These are phyloP conservation scores for Hirschfeldia incana DNA, from an alignment of 345 rosid genomes.

Conservation along the genomic window DNA sequence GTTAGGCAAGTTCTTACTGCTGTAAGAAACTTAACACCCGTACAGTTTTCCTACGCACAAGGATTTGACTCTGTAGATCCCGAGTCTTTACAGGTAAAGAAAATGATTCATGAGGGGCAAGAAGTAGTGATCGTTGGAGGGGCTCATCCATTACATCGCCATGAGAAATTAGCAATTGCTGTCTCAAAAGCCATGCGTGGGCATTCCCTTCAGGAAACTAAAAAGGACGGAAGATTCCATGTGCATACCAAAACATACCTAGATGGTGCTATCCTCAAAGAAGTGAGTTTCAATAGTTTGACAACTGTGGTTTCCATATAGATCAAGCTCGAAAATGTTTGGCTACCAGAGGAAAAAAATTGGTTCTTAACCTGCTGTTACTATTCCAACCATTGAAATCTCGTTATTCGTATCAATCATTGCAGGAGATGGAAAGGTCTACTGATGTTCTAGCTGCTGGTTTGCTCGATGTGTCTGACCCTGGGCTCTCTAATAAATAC, in stretches of 20 bases:
- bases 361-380: conserved; percentile 14
- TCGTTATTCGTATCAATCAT: conserved; percentile 17
- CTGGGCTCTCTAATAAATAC: conserved; percentile 87
- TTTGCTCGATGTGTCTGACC: conserved; percentile 91
- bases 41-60: not conserved
- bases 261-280: conserved; percentile 96
- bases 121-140: conserved; percentile 93
- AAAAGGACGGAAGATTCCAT: conserved; percentile 89
- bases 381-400: conserved; percentile 15
- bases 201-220: conserved; percentile 96
- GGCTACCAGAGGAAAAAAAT: not conserved
- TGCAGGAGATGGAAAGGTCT: conserved; percentile 97
- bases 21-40: conserved; percentile 10
- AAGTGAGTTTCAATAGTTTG: conserved; percentile 53
- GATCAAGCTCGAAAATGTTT: conserved; percentile 14
- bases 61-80: not conserved
- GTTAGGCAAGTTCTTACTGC: conserved; percentile 9
- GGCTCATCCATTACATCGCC: conserved; percentile 79
- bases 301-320: not conserved
- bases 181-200: conserved; percentile 96
- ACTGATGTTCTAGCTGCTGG: conserved; percentile 99
- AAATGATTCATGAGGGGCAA: conserved; percentile 49
- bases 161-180: conserved; percentile 95
- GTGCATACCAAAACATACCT: conserved; percentile 91
- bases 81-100: not conserved